phyloP scores from a whole-genome alignment of 2,329 filamentous ascomycete species.

The Beauveria asiatica region DNA sequence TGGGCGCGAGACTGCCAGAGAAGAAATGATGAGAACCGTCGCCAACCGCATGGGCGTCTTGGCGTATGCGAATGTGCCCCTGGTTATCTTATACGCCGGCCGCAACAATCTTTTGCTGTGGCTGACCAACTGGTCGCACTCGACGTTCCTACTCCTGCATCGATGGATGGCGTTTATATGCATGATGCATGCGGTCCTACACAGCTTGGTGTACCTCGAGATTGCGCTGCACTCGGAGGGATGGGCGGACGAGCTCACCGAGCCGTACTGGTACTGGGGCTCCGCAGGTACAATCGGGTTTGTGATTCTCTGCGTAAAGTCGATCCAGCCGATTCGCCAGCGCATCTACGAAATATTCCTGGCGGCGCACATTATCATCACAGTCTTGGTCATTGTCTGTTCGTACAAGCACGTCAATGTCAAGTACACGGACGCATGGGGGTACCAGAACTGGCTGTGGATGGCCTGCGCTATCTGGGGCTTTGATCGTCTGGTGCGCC shows the following conservation, averaged over 20 bases:
- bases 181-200: constrained; percentile 36
- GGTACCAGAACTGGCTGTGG: constrained; percentile 30
- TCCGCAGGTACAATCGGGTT: constrained; percentile 29
- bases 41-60: constrained; percentile 33
- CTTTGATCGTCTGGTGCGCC: constrained; percentile 20
- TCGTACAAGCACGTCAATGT: constrained; percentile 34
- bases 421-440: constrained; percentile 29
- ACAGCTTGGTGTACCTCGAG: constrained; percentile 34
- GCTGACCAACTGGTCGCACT: constrained; percentile 38
- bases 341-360: constrained; percentile 37
- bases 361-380: constrained; percentile 31
- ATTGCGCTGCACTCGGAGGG: constrained; percentile 21
- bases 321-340: constrained; percentile 28
- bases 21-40: constrained; percentile 27
- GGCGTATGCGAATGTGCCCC: constrained; percentile 30
- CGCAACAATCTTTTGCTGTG: constrained; percentile 41
- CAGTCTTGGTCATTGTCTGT: constrained; percentile 32
- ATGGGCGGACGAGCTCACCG: constrained; percentile 19
- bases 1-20: constrained; percentile 17
- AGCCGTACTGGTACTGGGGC: constrained; percentile 36
- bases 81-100: constrained; percentile 35
- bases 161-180: constrained; percentile 38
- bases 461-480: constrained; percentile 22
- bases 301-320: constrained; percentile 23
- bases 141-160: constrained; percentile 37